phyloP scores from a whole-genome alignment of 1,284 basidiomycete genomes.

The Melampsora americana region DNA sequence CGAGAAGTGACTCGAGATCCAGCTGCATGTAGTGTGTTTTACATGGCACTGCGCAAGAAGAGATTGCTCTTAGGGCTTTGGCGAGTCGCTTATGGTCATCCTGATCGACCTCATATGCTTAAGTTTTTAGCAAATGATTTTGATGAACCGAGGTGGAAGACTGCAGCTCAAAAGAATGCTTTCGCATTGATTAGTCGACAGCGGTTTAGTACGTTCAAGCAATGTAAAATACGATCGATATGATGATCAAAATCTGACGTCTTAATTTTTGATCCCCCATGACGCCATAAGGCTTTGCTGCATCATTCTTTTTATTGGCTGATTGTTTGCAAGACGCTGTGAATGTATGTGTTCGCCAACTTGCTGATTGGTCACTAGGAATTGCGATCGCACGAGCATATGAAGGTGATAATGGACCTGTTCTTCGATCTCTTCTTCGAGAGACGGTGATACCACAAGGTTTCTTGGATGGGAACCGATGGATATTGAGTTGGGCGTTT shows the following conservation, averaged over 20 bases:
- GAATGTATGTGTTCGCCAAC: constrained; percentile 80
- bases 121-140: constrained; percentile 93
- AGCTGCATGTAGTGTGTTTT: constrained; percentile 80
- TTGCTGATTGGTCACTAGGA: constrained; percentile 84
- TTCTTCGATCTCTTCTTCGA: constrained; percentile 69
- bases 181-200: constrained; percentile 86
- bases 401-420: constrained; percentile 76
- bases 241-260: background rate
- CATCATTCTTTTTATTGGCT: constrained; percentile 93
- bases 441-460: constrained; percentile 76
- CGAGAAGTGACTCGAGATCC: constrained; percentile 64
- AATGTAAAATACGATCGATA: background rate
- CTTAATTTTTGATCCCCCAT: constrained; percentile 3
- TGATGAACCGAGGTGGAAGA: constrained; percentile 75
- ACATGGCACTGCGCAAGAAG: constrained; percentile 87
- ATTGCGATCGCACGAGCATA: constrained; percentile 78
- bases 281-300: constrained; percentile 73
- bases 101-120: constrained; percentile 82
- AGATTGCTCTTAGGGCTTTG: constrained; percentile 90
- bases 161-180: constrained; percentile 93
- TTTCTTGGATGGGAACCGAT: constrained; percentile 80
- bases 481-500: constrained; percentile 95
- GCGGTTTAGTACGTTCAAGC: constrained; percentile 68
- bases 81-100: constrained; percentile 91
- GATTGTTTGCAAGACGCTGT: constrained; percentile 84